Conservation (phyloP, 2,329 filamentous ascomycete genomes). For the Leptographium lundbergii region DNA sequence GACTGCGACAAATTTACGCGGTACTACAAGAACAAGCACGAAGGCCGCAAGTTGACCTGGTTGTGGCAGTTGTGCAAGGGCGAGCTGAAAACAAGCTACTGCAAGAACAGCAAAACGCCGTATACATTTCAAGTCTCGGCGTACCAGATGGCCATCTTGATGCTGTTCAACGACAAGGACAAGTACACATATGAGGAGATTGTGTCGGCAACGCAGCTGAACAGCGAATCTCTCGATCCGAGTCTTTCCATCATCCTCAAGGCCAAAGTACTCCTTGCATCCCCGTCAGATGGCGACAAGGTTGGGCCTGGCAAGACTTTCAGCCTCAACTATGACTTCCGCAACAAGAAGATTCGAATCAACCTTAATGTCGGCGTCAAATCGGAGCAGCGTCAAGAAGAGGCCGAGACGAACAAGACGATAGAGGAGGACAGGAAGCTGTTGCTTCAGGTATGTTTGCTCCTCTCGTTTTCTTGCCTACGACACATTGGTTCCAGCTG, state of each 20-base stretch:
- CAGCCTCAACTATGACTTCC: conserved; percentile 85
- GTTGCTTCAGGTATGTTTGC: conserved; percentile 74
- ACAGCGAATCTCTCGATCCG: conserved; percentile 72
- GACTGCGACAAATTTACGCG: conserved; percentile 81
- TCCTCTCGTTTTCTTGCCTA: not conserved
- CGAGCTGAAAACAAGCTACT: conserved; percentile 87
- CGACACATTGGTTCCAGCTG: conserved; percentile 1
- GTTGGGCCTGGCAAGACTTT: conserved; percentile 68
- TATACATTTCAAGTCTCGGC: conserved; percentile 97
- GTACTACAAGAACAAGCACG: conserved; percentile 96
- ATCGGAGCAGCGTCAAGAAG: conserved; percentile 90
- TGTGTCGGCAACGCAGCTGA: conserved; percentile 64
- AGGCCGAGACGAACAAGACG: conserved; percentile 96
- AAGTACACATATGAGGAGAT: conserved; percentile 82
- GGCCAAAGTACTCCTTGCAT: conserved; percentile 73
- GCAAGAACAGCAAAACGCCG: conserved; percentile 76
- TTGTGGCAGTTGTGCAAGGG: conserved; percentile 97
- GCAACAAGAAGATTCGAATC: conserved; percentile 95
- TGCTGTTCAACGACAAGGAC: conserved; percentile 90
- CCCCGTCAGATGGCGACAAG: conserved; percentile 61
- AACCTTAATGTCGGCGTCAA: conserved; percentile 94
- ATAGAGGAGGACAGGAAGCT: conserved; percentile 97
- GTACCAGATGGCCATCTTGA: conserved; percentile 91
- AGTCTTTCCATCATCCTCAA: conserved; percentile 80
- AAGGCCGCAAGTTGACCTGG: conserved; percentile 92